Evolutionary conservation across 495 filamentous ascomycete genomes (phyloP), one percentile per base, ranked within the genome.

Genomic region (Podospora pseudocomata): DNA sequence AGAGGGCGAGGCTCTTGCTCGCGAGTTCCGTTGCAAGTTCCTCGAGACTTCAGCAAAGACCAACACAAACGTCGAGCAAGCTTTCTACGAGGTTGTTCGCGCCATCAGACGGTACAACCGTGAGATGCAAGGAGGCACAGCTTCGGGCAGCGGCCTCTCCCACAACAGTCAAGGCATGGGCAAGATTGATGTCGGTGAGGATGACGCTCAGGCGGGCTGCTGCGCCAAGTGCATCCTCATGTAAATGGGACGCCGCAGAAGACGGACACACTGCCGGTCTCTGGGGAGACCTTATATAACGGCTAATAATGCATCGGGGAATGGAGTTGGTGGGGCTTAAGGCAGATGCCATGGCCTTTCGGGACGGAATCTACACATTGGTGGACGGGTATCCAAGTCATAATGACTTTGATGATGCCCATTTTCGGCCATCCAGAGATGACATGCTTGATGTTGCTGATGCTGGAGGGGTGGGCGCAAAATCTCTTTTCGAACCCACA

Each of bases 1-100:
- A 99, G 95, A 98, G 88, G 95, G 94, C 73, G 88, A 94, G 76
- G 86, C 88, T 67, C 85, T 97, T 65, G 95, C 95, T 54, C 85
- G 86, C 32, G 87, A 90, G 70, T 98, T 98, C 80, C 88, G 89
- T 72, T 98, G 95, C 86, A 92, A 94, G 78, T 99, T 97, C 83
- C 96, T 99, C 81, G 95, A 99, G 83, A 98, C 95, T 44, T 99
- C 95, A 55, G 95, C 95, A 69, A 99, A 98, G 83, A 96, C 93
- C 70, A 91, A 94, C 78, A 94, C 95, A 80, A 96, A 98, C 76
- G 95, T 99, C 75, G 96, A 99, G 79, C 92, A 96, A 77, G 94
- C 95, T 64, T 99, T 99, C 83, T 98, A 92, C 84, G 92, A 98
- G 75, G 92, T 97, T 71, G 95, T 99, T 60, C 90, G 96, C 68